phyloP scores from a whole-genome alignment of 805 yeast species.

The Yamadazyma akitaensis region DNA sequence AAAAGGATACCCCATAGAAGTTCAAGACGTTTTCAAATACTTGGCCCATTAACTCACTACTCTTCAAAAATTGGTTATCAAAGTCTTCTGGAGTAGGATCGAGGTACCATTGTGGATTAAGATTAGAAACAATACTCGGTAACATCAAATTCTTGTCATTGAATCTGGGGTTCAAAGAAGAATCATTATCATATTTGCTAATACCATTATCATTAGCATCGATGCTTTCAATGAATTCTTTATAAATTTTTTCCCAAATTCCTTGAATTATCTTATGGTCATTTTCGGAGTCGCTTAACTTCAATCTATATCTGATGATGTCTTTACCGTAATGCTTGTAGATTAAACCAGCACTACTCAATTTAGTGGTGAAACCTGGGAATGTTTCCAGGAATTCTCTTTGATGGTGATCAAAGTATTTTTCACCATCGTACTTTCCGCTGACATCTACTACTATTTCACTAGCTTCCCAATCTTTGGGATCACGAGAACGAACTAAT shows the following conservation, averaged over 20 bases:
- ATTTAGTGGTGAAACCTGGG: slow-evolving; percentile 62
- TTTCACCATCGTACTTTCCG: slow-evolving; percentile 82
- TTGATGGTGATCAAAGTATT: slow-evolving; percentile 95
- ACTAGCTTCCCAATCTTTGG: slow-evolving; percentile 75
- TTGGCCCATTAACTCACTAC: slow-evolving; percentile 79
- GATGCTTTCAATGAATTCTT: slow-evolving; percentile 82
- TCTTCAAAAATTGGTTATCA: slow-evolving; percentile 64
- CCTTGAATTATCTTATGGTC: slow-evolving; percentile 41
- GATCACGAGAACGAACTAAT: slow-evolving; percentile 80
- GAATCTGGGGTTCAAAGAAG: slow-evolving; percentile 57
- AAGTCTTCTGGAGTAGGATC: slow-evolving; percentile 61
- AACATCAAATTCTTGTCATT: slow-evolving; percentile 70
- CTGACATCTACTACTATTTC: slow-evolving; percentile 95
- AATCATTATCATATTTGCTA: slow-evolving; percentile 46
- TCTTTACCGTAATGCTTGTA: slow-evolving; percentile 83
- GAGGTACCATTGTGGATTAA: slow-evolving; percentile 85
- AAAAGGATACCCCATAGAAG: slow-evolving; percentile 80
- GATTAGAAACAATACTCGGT: slow-evolving; percentile 70
- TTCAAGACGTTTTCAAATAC: slow-evolving; percentile 67
- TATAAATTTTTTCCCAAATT: slow-evolving; percentile 74
- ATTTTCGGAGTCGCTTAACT: slow-evolving; percentile 33
- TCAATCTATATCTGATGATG: slow-evolving; percentile 49
- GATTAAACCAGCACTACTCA: slow-evolving; percentile 90
- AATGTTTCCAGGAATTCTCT: slow-evolving; percentile 82
- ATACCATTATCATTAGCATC: slow-evolving; percentile 98